phyloP scores from a whole-genome alignment of 2,329 filamentous ascomycete species.

The Podosphaera fusca region DNA sequence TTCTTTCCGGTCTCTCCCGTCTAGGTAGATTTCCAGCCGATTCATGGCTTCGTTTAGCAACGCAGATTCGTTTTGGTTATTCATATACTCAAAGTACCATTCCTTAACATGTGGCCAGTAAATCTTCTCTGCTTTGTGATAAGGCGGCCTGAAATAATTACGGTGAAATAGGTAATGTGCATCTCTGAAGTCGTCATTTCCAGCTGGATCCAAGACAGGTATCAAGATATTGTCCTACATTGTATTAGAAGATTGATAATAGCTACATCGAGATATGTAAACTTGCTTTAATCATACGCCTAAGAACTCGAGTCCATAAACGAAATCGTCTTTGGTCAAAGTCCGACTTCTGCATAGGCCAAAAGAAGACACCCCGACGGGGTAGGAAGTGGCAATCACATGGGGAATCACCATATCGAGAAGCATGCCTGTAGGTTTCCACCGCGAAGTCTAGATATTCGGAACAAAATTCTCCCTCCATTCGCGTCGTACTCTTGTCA shows the following conservation, averaged over 20 bases:
- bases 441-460: background rate
- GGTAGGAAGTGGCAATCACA: background rate
- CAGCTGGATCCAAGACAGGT: background rate
- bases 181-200: background rate
- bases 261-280: background rate
- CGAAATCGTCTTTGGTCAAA: background rate
- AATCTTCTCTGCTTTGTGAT: background rate
- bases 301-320: background rate
- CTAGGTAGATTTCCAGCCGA: background rate
- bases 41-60: background rate
- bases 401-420: background rate
- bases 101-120: conserved; percentile 1
- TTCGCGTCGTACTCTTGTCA: no score
- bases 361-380: background rate
- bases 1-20: background rate
- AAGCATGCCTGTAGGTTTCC: background rate
- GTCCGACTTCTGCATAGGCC: background rate
- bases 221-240: background rate
- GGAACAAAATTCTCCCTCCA: background rate
- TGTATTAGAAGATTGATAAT: background rate
- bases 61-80: background rate
- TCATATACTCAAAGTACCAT: conserved; percentile 1
- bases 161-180: background rate
- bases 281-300: background rate
- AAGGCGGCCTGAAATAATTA: background rate